phyloP scores from a whole-genome alignment of 768 basidiomycete genomes.

The Royoungia palumana region DNA sequence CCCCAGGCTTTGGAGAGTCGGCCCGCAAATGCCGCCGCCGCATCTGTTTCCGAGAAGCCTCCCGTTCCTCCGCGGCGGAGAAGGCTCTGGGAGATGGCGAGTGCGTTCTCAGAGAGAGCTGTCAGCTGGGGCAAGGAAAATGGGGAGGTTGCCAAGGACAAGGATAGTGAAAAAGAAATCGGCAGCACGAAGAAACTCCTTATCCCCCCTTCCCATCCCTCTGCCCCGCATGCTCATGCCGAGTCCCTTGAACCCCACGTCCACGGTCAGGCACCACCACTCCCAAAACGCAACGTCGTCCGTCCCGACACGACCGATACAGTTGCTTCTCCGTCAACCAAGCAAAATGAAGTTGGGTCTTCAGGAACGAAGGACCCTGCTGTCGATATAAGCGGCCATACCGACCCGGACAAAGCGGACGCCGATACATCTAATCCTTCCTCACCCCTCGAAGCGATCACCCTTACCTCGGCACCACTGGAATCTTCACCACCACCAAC shows the following conservation, averaged over 20 bases:
- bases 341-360: background rate
- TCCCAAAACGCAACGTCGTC: conserved; percentile 48
- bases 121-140: conserved; percentile 50
- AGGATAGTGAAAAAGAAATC: conserved; percentile 35
- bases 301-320: conserved; percentile 23
- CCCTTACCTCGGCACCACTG: conserved; percentile 14
- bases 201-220: conserved; percentile 23
- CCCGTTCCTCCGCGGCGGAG: conserved; percentile 61
- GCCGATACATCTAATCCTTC: conserved; percentile 13
- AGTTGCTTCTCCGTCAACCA: background rate
- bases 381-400: conserved; percentile 2
- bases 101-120: conserved; percentile 56
- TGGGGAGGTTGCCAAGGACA: conserved; percentile 23
- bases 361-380: conserved; percentile 4
- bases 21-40: background rate
- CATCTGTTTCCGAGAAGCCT: conserved; percentile 41
- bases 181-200: conserved; percentile 13
- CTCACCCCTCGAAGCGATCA: conserved; percentile 22
- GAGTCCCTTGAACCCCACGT: conserved; percentile 12
- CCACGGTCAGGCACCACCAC: conserved; percentile 32
- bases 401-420: conserved; percentile 9
- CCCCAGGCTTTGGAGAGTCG: background rate
- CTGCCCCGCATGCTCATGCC: conserved; percentile 20
- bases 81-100: conserved; percentile 67
- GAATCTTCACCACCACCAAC: background rate